phyloP scores from a whole-genome alignment of 139 green algal genomes.

The Closterium sp. region DNA sequence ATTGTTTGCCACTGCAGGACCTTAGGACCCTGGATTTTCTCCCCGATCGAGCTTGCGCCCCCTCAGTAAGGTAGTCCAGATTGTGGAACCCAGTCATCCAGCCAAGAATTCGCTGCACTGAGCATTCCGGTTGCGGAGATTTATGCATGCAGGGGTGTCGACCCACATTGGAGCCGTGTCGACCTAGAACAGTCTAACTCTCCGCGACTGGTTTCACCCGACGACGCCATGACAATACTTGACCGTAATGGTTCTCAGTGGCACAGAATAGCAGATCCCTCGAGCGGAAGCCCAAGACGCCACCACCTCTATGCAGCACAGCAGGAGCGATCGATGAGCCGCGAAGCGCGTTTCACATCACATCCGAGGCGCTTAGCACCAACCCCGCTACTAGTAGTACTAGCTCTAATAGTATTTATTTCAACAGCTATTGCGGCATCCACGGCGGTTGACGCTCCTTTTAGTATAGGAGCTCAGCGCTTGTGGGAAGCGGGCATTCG shows the following conservation, averaged over 20 bases:
- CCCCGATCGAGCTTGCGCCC: neutral
- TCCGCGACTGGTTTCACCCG: neutral
- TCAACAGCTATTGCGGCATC: neutral
- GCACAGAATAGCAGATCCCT: neutral
- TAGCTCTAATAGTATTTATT: neutral
- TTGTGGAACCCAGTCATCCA: too few relatives aligned
- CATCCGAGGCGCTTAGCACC: neutral
- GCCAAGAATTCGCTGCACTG: too few relatives aligned
- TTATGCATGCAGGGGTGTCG: neutral
- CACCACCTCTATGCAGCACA: neutral
- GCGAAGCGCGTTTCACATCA: neutral
- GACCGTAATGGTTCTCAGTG: neutral
- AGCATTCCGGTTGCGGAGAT: too few relatives aligned
- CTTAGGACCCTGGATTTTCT: neutral
- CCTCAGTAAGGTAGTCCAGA: too few relatives aligned
- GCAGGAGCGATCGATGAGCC: neutral
- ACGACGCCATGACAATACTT: neutral
- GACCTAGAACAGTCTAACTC: neutral
- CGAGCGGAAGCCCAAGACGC: neutral
- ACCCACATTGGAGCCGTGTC: neutral
- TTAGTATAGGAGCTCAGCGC: neutral
- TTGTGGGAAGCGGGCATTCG: neutral
- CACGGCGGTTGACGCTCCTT: neutral
- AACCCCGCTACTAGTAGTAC: neutral
- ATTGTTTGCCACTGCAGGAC: neutral